phyloP scores from a whole-genome alignment of 2,329 filamentous ascomycete species.

The Ophiobolus disseminans region DNA sequence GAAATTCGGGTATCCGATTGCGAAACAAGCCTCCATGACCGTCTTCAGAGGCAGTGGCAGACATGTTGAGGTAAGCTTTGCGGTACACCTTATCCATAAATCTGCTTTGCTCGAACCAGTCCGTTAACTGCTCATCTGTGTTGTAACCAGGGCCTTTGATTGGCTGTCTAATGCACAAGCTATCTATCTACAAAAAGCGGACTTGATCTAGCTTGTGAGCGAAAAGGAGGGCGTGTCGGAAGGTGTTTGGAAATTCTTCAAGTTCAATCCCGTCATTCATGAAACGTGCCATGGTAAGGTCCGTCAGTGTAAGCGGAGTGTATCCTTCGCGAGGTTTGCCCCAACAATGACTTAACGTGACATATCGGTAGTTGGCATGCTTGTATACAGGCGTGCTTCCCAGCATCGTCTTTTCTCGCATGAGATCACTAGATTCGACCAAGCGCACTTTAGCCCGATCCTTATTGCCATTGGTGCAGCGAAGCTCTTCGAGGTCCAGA shows the following conservation, averaged over 20 bases:
- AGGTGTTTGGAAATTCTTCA: slow-evolving; percentile 14
- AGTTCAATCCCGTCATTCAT: slow-evolving; percentile 9
- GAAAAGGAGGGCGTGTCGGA: slow-evolving; percentile 16
- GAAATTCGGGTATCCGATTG: not conserved
- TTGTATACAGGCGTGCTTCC: not conserved
- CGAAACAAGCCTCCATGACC: slow-evolving; percentile 23
- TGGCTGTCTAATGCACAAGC: slow-evolving; percentile 12
- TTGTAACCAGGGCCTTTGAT: not conserved
- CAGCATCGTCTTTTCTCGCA: not conserved
- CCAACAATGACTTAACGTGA: slow-evolving; percentile 23
- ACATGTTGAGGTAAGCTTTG: slow-evolving; percentile 30
- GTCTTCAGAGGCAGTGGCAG: slow-evolving; percentile 26
- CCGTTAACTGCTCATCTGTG: slow-evolving; percentile 4
- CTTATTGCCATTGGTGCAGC: not conserved
- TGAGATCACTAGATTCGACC: slow-evolving; percentile 1
- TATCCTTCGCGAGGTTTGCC: not conserved
- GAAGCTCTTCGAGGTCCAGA: slow-evolving; percentile 5
- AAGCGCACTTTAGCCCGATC: not conserved
- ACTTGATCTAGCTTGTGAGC: slow-evolving; percentile 12
- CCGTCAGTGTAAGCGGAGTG: slow-evolving; percentile 4
- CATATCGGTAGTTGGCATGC: slow-evolving; percentile 5
- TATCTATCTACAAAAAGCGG: slow-evolving; percentile 24
- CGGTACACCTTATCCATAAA: slow-evolving; percentile 24
- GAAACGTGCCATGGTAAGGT: slow-evolving; percentile 1
- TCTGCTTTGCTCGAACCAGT: slow-evolving; percentile 25